Percentiles rank a stretch among this genome's conserved stretches.
Conservation (phyloP, 805 yeast genomes). For the Groenewaldozyma salmanticensis region DNA sequence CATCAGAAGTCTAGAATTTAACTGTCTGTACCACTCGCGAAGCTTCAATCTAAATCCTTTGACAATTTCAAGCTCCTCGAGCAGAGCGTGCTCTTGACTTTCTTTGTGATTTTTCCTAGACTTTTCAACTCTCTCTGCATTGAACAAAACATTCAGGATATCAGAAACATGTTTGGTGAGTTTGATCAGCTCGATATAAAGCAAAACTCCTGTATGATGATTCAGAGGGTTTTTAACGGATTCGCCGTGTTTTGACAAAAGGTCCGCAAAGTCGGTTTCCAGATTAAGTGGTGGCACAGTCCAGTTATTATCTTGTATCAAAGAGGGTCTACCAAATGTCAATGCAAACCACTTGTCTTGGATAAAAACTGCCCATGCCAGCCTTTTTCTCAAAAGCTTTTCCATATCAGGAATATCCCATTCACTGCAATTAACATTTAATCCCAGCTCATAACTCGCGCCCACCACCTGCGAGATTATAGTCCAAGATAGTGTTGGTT, state of each 20-base stretch:
- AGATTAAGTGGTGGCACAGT: conserved; percentile 46
- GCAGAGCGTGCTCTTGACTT: conserved; percentile 8
- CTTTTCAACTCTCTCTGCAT: conserved; percentile 9
- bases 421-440: conserved; percentile 70
- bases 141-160: conserved; percentile 15
- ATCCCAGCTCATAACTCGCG: conserved; percentile 73
- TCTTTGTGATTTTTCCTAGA: neutral
- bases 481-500: conserved; percentile 41
- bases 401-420: conserved; percentile 93
- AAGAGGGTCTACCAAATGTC: conserved; percentile 70
- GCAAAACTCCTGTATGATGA: conserved; percentile 16
- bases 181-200: conserved; percentile 18
- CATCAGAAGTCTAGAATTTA: conserved; percentile 20
- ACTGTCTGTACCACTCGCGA: conserved; percentile 19
- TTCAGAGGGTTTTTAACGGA: conserved; percentile 8
- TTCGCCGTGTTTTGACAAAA: conserved; percentile 4
- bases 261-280: conserved; percentile 11
- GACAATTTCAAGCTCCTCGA: conserved; percentile 13
- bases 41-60: conserved; percentile 17
- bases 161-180: conserved; percentile 18
- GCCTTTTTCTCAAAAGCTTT: conserved; percentile 65
- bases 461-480: conserved; percentile 61
- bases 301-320: conserved; percentile 67
- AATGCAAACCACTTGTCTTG: conserved; percentile 84
- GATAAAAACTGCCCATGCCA: conserved; percentile 86